phyloP scores from a whole-genome alignment of 2,329 filamentous ascomycete genomes.

The Pseudocercospora ulei region DNA sequence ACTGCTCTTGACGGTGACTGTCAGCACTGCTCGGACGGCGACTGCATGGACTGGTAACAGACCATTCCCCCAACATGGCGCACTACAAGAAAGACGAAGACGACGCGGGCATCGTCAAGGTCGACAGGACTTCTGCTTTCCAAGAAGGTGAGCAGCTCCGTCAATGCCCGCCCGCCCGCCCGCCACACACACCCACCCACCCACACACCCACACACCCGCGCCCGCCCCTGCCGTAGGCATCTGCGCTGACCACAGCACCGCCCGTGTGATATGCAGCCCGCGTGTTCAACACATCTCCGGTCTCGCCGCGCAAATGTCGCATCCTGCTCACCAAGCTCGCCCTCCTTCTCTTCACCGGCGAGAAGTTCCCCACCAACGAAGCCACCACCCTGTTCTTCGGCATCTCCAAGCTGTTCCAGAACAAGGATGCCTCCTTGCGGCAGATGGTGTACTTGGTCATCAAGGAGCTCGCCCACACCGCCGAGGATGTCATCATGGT shows the following conservation, averaged over 20 bases:
- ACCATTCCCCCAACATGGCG: conserved; percentile 55
- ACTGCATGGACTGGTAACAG: conserved; percentile 2
- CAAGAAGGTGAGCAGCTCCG: conserved; percentile 71
- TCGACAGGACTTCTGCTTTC: conserved; percentile 95
- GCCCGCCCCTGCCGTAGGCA: conserved; percentile 10
- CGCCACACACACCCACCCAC: too few relatives aligned
- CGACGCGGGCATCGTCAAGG: conserved; percentile 87
- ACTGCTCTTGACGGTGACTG: too few relatives aligned
- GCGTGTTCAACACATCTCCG: conserved; percentile 93
- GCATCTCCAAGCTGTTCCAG: conserved; percentile 98
- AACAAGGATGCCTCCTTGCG: conserved; percentile 97
- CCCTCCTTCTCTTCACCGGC: conserved; percentile 88
- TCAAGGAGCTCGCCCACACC: conserved; percentile 92
- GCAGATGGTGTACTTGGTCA: conserved; percentile 96
- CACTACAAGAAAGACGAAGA: conserved; percentile 99
- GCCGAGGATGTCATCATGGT: conserved; percentile 99
- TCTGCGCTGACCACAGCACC: conserved; percentile 15
- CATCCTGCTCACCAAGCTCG: conserved; percentile 93
- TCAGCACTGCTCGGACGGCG: too few relatives aligned
- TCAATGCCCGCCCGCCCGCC: too few relatives aligned
- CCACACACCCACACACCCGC: conserved; percentile 5
- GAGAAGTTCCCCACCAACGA: conserved; percentile 96
- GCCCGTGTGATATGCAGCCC: conserved; percentile 50
- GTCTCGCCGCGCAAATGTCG: conserved; percentile 96
- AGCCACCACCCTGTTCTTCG: conserved; percentile 96